Base-by-base conservation (phyloP, 2,329 filamentous ascomycete genomes). In the Ceratocystis eucalypticola region DNA sequence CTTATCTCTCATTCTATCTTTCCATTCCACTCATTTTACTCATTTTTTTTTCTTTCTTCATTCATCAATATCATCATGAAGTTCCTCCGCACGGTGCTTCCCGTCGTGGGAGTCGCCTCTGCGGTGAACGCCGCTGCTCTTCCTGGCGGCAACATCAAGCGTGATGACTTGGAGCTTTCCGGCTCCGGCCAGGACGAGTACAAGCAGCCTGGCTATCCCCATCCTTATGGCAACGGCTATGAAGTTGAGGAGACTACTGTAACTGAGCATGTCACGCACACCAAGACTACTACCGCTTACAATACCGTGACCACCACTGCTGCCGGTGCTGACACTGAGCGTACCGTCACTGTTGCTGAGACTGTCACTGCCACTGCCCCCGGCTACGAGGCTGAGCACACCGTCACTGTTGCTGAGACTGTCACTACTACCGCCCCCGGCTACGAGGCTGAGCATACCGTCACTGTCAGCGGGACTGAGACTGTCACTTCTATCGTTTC, bases 401-500 rank as follows among this genome's bases (percentile, higher is more conserved):
- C 71, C 46, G 72, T 71, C 63, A 74, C 72, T 62, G 71, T 71
- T 22, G 72, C 73, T n/a, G 66, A 71, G 37, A 28, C 48, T 15
- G 17, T 28, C 28, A 63, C 65, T 17, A 33, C 61, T 2, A 66
- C 55, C 17, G 22, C 50, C 30, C 44, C 57, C 41, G 25, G 50
- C 22, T 61, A 41, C 7, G 65, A 37, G 22, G 66, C 70, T 17
- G 67, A 73, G 55, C 37, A 41, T 4, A 41, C 37, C 37, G 37
- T 41, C 37, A 67, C 71, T 2, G 69, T 72, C 61, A 70, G 77
- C n/a, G 77, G 73, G 48, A 77, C 73, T 28, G 77, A 73, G 48
- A 78, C 73, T 25, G 77, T 75, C 61, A 73, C 72, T 67, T 76
- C 74, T 70, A 68, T 72, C 44, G 72, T 72, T 46, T 70, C 74